Evolutionary conservation across 306 rosid species (phyloP).

Genomic region (Bauhinia variegata): DNA sequence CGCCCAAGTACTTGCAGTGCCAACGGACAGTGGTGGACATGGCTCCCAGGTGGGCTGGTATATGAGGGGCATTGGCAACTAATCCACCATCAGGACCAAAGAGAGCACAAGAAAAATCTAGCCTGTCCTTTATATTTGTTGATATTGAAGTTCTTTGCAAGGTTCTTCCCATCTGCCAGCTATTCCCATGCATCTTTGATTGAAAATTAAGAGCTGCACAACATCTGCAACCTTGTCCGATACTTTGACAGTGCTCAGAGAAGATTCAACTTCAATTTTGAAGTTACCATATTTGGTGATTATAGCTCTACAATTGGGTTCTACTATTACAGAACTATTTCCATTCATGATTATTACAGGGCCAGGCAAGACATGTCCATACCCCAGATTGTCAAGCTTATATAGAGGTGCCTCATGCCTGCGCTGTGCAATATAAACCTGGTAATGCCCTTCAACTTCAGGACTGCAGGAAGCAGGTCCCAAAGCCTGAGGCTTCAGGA

Average conservation of each 20-base stretch:
- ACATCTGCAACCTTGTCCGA: conserved; percentile 79
- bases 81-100: conserved; percentile 94
- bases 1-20: conserved; percentile 81
- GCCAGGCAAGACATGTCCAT: conserved; percentile 63
- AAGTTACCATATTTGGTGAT: conserved; percentile 79
- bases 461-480: conserved; percentile 56
- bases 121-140: conserved; percentile 91
- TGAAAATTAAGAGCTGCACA: conserved; percentile 91
- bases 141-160: conserved; percentile 96
- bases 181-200: conserved; percentile 96
- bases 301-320: conserved; percentile 77
- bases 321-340: conserved; percentile 88
- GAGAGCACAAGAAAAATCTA: conserved; percentile 94
- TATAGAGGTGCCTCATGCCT: conserved; percentile 84
- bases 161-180: conserved; percentile 99
- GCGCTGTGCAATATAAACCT: conserved; percentile 80
- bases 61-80: conserved; percentile 97
- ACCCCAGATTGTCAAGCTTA: conserved; percentile 81
- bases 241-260: conserved; percentile 47
- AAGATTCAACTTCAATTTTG: conserved; percentile 74
- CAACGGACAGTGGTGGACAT: conserved; percentile 93
- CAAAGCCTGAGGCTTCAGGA: conserved; percentile 71
- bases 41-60: conserved; percentile 92
- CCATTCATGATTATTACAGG: conserved; percentile 95
- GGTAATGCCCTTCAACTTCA: conserved; percentile 66